Evolutionary conservation across 2,329 filamentous ascomycete species (phyloP), one percentile per base, ranked within the genome.

Genomic region (Colletotrichum higginsianum): DNA sequence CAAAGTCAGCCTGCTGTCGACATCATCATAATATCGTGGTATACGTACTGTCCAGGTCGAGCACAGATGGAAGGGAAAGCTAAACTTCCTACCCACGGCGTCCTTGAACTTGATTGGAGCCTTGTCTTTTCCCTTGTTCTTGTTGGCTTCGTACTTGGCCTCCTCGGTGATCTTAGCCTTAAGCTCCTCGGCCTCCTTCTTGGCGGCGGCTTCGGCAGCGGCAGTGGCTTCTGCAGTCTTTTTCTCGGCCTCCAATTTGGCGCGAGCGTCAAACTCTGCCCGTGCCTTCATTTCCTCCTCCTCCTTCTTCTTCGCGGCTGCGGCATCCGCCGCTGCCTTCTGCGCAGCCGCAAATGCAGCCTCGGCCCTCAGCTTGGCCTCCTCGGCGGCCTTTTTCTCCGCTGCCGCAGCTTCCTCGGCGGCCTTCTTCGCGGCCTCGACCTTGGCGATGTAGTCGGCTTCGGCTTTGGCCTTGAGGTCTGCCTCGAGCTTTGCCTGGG

Each of bases 61-160:
- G 81, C 95, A 98, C 40, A 97, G 81, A 74, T 95, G 90, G 82
- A 92, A 98, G 1, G 95, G 95, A 78, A 98, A 98, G 82, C 91
- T 96, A 80, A 97, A 98, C 81, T 97, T 98, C 75, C 95, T 89
- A 42, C 94, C 94, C 18, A 98, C 91, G 0, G 95, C 95, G 79
- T 98, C 95, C 82, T 97, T 97, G 84, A 97, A 97, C 75, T 92
- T 92, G 80, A 98, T 94, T 2, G 93, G 94, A 53, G 91, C 86
- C 80, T 94, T 93, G 73, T 86, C 85, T 49, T 84, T 81, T 11
- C 82, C 81, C 76, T 86, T 86, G 77, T 86, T 85, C 21, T 83
- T 82, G 63, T 86, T 86, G 47, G 85, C 84, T 47, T 86, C 76
- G 23, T 86, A 75, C 74, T 83, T 85, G 58, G 87, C 84, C 7